A percentile compares a stretch with the other conserved stretches of the same genome.
phyloP scores from a whole-genome alignment of 2,329 filamentous ascomycete genomes.

The Fusarium lyarnte region DNA sequence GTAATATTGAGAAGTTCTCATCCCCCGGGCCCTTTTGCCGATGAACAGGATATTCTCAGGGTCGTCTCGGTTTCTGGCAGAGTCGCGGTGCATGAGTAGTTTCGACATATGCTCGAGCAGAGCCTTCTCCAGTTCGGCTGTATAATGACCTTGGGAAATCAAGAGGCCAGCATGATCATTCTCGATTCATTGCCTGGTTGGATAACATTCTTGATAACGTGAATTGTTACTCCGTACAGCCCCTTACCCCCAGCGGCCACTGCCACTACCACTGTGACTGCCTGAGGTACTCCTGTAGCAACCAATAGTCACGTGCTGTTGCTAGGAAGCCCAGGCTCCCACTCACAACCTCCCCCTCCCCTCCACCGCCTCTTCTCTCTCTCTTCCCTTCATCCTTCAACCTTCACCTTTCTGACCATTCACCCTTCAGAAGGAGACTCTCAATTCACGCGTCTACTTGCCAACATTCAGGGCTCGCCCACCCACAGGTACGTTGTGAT shows the following conservation, averaged over 20 bases:
- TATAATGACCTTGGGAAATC: neutral
- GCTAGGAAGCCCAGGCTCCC: no score
- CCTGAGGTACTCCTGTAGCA: no score
- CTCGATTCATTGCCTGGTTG: no score
- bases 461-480: neutral
- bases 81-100: neutral
- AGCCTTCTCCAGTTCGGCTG: fast-evolving
- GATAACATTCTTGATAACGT: no score
- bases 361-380: no score
- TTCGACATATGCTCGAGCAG: neutral
- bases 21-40: neutral
- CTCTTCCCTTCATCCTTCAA: neutral
- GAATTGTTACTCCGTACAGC: no score
- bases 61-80: fast-evolving
- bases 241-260: no score
- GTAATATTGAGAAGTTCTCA: neutral
- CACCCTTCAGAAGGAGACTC: neutral
- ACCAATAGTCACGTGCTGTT: no score
- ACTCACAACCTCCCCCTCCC: no score
- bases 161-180: neutral
- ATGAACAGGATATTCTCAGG: neutral
- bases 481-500: neutral
- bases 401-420: neutral
- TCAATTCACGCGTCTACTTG: neutral
- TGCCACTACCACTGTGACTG: no score